Evolutionary conservation across 1,284 basidiomycete species (phyloP).

Genomic region (Pascua sp.): DNA sequence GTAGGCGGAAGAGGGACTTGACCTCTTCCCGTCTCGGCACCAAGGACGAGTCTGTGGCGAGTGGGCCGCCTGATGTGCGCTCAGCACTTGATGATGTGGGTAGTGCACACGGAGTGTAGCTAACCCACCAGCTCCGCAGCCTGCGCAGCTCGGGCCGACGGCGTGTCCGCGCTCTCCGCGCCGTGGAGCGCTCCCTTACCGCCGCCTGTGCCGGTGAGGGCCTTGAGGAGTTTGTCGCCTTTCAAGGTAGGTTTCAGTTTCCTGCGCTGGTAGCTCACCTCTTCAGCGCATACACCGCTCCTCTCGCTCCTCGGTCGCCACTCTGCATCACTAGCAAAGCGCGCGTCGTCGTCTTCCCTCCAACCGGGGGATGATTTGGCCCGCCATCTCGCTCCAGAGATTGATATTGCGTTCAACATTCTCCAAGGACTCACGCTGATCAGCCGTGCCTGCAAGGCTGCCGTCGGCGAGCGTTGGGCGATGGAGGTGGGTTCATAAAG

Average conservation of each 20-base stretch:
- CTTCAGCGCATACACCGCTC: conserved; percentile 30
- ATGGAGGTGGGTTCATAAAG: conserved; percentile 61
- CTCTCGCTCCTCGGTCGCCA: conserved; percentile 34
- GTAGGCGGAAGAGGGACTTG: too few species aligned
- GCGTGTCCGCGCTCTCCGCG: conserved; percentile 23
- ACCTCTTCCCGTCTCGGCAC: too few species aligned
- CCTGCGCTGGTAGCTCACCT: not conserved
- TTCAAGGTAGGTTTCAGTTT: conserved; percentile 7
- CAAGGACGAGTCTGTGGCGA: too few species aligned
- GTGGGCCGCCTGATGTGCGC: too few species aligned
- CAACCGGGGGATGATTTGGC: conserved; percentile 30
- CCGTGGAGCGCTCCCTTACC: conserved; percentile 22
- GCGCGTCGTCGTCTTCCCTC: conserved; percentile 25
- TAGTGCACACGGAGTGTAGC: not conserved
- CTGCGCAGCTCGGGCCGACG: conserved; percentile 28
- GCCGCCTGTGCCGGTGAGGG: conserved; percentile 11
- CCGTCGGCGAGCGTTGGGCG: conserved; percentile 63
- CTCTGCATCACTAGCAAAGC: conserved; percentile 28
- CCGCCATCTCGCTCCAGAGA: conserved; percentile 27
- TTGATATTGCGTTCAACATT: conserved; percentile 56
- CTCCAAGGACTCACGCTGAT: conserved; percentile 75
- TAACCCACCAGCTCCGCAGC: conserved; percentile 24
- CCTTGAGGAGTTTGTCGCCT: conserved; percentile 4
- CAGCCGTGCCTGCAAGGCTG: conserved; percentile 65
- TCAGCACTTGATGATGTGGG: too few species aligned